Evolutionary conservation across 1,139 yeast genomes (phyloP), one percentile per base, ranked within the genome.

Genomic region (Protomyces inouyei): DNA sequence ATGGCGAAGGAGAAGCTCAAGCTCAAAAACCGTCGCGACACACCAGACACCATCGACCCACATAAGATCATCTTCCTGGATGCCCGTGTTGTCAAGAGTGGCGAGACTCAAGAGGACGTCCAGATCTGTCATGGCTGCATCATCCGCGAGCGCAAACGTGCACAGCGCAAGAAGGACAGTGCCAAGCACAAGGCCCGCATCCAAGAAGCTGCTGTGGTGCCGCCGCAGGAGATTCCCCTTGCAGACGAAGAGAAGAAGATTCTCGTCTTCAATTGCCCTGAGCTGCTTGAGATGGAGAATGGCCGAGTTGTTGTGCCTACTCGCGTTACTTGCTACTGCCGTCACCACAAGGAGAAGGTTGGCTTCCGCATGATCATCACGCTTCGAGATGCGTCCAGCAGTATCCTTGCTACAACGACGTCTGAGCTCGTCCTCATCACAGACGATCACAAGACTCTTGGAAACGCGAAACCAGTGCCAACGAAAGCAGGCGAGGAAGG

Each of bases 251-350:
- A 84, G 68, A 86, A 91, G 71, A 83, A 95, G 69, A 95, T 96
- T 1, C 83, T 91, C 40, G 88, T 93, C 40, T 90, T 91, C 79
- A 93, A 92, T 76, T 88, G 96, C 75, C 88, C 88, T 70, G 97
- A 93, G 75, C 82, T 92, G 43, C 82, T 89, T 55, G 84, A 91
- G 2, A 83, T 91, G 71, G 88, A 91, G 10, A 82, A 87, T 63
- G 40, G 72, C 40, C 79, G 81, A 12, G 76, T 92, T 64, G 95
- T 88, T 65, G 77, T 93, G 37, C 86, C 92, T 40, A 86, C 96
- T 14, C 83, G 98, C 76, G 85, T 93, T 54, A 93, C 93, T 9
- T 93, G 98, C 75, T 93, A 93, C 75, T 92, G 97, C 76, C 85
- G 98, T 70, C 98, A 93, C 75, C 98, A 93, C 75, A 84, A 85